These are phyloP conservation scores for Scytalidium sp. DNA, from an alignment of 2,329 filamentous ascomycete genomes.

Conservation along the genomic window DNA sequence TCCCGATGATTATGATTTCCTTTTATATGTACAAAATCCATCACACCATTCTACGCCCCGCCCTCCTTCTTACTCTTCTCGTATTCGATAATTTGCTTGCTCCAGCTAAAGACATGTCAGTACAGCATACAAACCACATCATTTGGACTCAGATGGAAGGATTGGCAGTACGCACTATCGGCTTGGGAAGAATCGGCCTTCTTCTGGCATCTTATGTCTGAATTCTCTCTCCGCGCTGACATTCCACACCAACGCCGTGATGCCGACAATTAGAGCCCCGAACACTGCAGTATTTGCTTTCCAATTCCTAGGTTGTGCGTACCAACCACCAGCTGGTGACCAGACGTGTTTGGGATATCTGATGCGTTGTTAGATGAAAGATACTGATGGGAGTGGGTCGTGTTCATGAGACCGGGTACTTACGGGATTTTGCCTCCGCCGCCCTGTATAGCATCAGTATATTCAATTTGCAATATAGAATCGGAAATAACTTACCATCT, in stretches of 20 bases:
- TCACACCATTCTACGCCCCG: neutral
- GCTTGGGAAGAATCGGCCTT: constrained; percentile 77
- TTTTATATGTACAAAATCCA: neutral
- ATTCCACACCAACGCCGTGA: constrained; percentile 67
- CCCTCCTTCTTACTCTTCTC: constrained; percentile 50
- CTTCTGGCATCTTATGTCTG: constrained; percentile 72
- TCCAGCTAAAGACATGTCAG: constrained; percentile 53
- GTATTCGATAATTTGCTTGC: constrained; percentile 67
- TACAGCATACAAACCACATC: constrained; percentile 18
- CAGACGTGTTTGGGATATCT: constrained; percentile 99
- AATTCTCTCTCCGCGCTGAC: constrained; percentile 72
- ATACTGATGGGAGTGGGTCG: constrained; percentile 12
- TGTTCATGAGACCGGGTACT: constrained; percentile 24
- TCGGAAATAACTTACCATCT: constrained; percentile 50
- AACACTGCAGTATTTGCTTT: constrained; percentile 83
- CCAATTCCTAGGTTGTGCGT: constrained; percentile 93
- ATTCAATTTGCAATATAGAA: neutral
- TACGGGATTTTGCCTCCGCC: constrained; percentile 78
- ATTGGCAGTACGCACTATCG: constrained; percentile 64
- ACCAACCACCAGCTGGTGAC: constrained; percentile 98
- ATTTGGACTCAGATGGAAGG: neutral
- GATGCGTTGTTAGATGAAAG: constrained; percentile 16
- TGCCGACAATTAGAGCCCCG: constrained; percentile 63
- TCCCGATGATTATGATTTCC: neutral
- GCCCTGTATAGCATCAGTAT: constrained; percentile 55